phyloP scores from a whole-genome alignment of 2,329 filamentous ascomycete species.

The Dryadomyces quercus-mongolicae region DNA sequence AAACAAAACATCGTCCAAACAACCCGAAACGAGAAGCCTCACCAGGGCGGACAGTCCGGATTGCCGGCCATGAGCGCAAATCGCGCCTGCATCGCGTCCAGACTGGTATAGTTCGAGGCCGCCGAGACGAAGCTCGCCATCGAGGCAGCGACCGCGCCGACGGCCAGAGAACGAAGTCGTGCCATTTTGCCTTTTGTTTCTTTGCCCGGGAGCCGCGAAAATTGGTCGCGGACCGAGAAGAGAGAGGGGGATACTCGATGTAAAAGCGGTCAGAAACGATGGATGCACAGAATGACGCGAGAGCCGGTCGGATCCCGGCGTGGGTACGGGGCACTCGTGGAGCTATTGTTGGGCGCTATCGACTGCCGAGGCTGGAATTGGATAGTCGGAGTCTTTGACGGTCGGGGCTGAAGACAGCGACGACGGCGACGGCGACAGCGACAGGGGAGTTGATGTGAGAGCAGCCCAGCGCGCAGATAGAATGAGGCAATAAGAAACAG shows the following conservation, averaged over 20 bases:
- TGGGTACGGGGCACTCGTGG: no score
- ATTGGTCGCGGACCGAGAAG: neutral
- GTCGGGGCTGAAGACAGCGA: no score
- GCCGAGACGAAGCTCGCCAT: conserved; percentile 22
- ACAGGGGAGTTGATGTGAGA: no score
- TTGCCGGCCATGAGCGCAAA: conserved; percentile 61
- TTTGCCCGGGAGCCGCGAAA: neutral
- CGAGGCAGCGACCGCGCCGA: conserved; percentile 28
- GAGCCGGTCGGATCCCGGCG: no score
- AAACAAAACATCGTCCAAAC: neutral
- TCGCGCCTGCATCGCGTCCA: conserved; percentile 51
- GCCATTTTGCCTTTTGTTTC: neutral
- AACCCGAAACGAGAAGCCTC: conserved; percentile 12
- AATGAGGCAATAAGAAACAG: neutral
- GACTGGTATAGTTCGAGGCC: conserved; percentile 43
- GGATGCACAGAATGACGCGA: no score
- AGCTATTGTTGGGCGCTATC: no score
- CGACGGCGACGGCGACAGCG: no score
- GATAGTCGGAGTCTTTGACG: no score
- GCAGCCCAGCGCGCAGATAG: no score
- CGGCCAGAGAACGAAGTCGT: conserved; percentile 21
- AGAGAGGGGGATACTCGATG: no score
- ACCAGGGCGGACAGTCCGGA: conserved; percentile 71
- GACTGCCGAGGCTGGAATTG: no score
- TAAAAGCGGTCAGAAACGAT: neutral